phyloP scores from a whole-genome alignment of 305 asterid genomes.

The Fraxinus platypoda region DNA sequence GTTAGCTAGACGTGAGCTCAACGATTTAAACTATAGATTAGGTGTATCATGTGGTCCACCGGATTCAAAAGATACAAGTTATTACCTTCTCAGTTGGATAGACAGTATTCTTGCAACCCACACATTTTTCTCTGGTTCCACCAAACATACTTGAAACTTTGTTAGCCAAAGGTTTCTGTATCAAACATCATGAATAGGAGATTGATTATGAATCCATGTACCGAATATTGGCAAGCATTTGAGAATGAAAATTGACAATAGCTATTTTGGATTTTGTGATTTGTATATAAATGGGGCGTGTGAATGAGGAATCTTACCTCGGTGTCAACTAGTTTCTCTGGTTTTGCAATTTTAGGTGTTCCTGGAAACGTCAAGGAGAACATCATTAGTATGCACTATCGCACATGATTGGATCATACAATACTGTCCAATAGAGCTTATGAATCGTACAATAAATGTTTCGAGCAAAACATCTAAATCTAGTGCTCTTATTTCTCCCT shows the following conservation, averaged over 20 bases:
- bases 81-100: constrained; percentile 94
- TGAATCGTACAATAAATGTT: not conserved
- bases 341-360: constrained; percentile 87
- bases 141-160: constrained; percentile 87
- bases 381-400: not conserved
- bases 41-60: not conserved
- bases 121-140: constrained; percentile 92
- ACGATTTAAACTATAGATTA: not conserved
- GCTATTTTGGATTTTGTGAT: not conserved
- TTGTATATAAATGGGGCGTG: not conserved
- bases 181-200: constrained; percentile 7
- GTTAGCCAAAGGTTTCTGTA: constrained; percentile 71
- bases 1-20: not conserved
- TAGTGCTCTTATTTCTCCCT: not conserved
- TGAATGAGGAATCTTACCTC: constrained; percentile 48
- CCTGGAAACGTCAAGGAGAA: constrained; percentile 39
- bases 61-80: not conserved
- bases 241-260: not conserved
- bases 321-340: constrained; percentile 60
- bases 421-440: not conserved
- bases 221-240: not conserved
- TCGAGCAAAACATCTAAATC: not conserved
- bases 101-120: constrained; percentile 79
- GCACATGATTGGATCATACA: not conserved
- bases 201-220: constrained; percentile 10